Evolutionary conservation across 768 basidiomycete genomes (phyloP), one percentile per base, ranked within the genome.

Genomic region (Lactifluus volemus): DNA sequence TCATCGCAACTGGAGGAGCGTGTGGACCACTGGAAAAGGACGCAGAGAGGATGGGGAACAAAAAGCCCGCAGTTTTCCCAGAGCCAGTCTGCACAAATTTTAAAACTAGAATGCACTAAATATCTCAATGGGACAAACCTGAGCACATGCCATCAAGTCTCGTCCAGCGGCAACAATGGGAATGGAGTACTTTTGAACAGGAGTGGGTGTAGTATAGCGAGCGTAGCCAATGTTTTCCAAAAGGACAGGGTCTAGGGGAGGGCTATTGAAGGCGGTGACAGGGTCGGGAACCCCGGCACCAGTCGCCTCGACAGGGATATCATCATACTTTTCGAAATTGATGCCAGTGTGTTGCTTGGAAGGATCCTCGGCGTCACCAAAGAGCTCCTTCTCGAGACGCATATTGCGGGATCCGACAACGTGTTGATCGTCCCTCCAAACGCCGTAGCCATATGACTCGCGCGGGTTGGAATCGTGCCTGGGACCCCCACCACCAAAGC

Each of bases 291-390:
- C 96, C 68, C 88, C 90, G 62, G 86, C 85, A 67, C 97, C 97
- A 52, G 96, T 98, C 39, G 95, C 96, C 76, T 98, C 97, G 67
- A 99, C 95, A 65, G 97, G 97, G 71, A 99, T 99, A 73, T 98
- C 96, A 74, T 97, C 97, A 70, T 98, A 99, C 76, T 97, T 97
- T 78, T 99, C 97, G 71, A 99, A 99, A 78, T 99, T 99, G 78
- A 99, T 98, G 65, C 97, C 97, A 48, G 95, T 96, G 71, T 92
- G 86, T 73, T 97, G 89, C 71, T 90, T 91, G 61, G 84, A 84
- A 25, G 87, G 83, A 73, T 98, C 96, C 49, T 82, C 78, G 44
- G 81, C 80, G 65, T 96, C 94, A 57, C 97, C 97, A 68, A 88
- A 99, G 42, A 99, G 87, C 70, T 98, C 95, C 76, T 92, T 94